Base-by-base conservation (phyloP, 129 eudicot species). In the Heracleum sosnowskyi region DNA sequence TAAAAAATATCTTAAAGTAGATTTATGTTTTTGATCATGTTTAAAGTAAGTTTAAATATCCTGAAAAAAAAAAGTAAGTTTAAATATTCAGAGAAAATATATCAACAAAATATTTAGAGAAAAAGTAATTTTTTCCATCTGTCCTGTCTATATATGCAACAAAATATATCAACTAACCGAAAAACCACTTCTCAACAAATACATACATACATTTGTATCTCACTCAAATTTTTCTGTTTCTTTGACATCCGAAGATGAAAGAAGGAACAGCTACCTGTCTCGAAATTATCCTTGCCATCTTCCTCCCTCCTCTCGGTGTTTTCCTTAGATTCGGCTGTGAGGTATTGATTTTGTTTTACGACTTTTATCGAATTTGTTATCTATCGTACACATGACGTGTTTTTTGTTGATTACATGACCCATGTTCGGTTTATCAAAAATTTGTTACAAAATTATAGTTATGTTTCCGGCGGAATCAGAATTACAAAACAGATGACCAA, bases 241-340 rank as follows among this genome's bases (percentile, higher is more conserved):
- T 51, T 26, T 18, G 7, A 51, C 26, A 53, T 51, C 47, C n/a
- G 13, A 72, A 39, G 34, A 73, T 41, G 76, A 35, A 69, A 35
- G 74, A 69, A 37, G 47, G 51, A 40, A 73, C 76, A 41, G 76
- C 76, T 22, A 73, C 76, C 35, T 73, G 51, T 29, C 2, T 73
- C 28, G 76, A 73, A 37, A 73, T 73, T 22, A 2, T 73, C 76
- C 11, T 73, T 34, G 76, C 76, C 76, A 73, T 73, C 76, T 3
- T 73, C 76, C 76, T 73, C 31, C 76, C 76, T 73, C 76, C 76
- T 42, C 76, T 73, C 11, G 76, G 76, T 40, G 76, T 73, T 29
- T 73, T 73, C 7, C 76, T 73, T 20, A 24, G 46, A 8, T 73
- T 73, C 11, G 76, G 76, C 34, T 69, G 74, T 20, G 2, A 69